These are phyloP conservation scores for Pythium rhizo-oryzae DNA, from an alignment of 352 stramenopile genomes.

Conservation along the genomic window DNA sequence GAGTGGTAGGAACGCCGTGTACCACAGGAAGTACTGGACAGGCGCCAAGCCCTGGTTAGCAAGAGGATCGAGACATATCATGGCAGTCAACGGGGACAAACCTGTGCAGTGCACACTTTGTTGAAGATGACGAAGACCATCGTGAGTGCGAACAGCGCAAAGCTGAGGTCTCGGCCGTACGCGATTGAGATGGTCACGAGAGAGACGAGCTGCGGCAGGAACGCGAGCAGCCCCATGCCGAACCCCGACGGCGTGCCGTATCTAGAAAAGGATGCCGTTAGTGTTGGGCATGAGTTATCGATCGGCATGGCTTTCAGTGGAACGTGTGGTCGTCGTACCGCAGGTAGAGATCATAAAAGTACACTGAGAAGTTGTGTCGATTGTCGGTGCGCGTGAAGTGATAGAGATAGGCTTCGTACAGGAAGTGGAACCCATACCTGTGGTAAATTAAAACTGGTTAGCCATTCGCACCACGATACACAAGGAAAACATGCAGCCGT, in stretches of 20 bases:
- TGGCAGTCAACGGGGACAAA: slow-evolving; percentile 27
- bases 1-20: slow-evolving; percentile 92
- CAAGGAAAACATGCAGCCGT: not conserved
- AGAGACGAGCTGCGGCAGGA: slow-evolving; percentile 82
- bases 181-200: slow-evolving; percentile 72
- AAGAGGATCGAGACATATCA: not conserved
- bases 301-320: too few relatives aligned
- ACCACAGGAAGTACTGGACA: slow-evolving; percentile 99
- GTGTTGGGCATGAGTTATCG: too few relatives aligned
- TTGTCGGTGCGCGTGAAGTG: slow-evolving; percentile 98
- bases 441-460: too few relatives aligned
- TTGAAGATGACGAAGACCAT: slow-evolving; percentile 99
- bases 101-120: slow-evolving; percentile 92
- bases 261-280: slow-evolving; percentile 24
- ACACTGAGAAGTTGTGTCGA: slow-evolving; percentile 99
- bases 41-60: not conserved
- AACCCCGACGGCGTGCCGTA: slow-evolving; percentile 84
- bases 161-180: slow-evolving; percentile 87
- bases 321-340: slow-evolving; percentile 31
- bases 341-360: slow-evolving; percentile 99
- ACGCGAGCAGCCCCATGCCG: slow-evolving; percentile 77
- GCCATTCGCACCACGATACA: slow-evolving; percentile 40
- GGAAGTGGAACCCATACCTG: slow-evolving; percentile 89
- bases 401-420: slow-evolving; percentile 98
- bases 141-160: slow-evolving; percentile 97